Base-by-base conservation (phyloP, 2,329 filamentous ascomycete genomes). In the Hirsutella thompsonii region DNA sequence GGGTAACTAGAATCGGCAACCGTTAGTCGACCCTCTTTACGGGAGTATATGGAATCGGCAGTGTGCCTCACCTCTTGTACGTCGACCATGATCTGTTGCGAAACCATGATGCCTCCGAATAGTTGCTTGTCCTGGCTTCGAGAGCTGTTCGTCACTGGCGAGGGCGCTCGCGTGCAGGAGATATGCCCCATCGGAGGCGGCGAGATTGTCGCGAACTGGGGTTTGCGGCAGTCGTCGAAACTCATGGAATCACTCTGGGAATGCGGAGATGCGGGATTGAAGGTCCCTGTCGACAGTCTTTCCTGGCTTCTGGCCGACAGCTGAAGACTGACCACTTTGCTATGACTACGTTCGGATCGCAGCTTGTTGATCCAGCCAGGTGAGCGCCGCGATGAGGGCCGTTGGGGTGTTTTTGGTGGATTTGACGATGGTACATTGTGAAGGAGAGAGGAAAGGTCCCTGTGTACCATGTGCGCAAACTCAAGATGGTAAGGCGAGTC, bases 71-170 rank as follows among this genome's bases (percentile, higher is more conserved):
- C 47, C 32, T 49, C 49, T 42, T 59, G 50, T 5, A 59, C 55
- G 32, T 76, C 67, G n/a, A 80, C 68, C 8, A 68, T 70, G 42
- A 80, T 70, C 49, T 81, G 74, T 46, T 76, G 72, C 20, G 72
- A 74, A 6, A 80, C 70, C 62, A 79, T 70, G 52, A 80, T 81
- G 19, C 76, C 74, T 6, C 74, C 73, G 38, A 68, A 64, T 8
- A 53, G 45, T 52, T 48, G 36, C 54, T 49, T 47, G 38, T 18
- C 46, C 45, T 16, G 51, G 52, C 20, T 52, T 52, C 18, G 41
- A n/a, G 13, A 16, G 21, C 20, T 23, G 14, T 38, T 32, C 3
- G 39, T 26, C 4, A 34, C 32, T 9, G 8, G 14, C 14, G 13
- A 18, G 8, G n/a, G 14, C 14, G 18, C n/a, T 11, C 23, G 23